Percentiles rank a stretch among this genome's conserved stretches.
These are phyloP conservation scores for Epichloe uncinata DNA, from an alignment of 2,329 filamentous ascomycete species.

Conservation along the genomic window DNA sequence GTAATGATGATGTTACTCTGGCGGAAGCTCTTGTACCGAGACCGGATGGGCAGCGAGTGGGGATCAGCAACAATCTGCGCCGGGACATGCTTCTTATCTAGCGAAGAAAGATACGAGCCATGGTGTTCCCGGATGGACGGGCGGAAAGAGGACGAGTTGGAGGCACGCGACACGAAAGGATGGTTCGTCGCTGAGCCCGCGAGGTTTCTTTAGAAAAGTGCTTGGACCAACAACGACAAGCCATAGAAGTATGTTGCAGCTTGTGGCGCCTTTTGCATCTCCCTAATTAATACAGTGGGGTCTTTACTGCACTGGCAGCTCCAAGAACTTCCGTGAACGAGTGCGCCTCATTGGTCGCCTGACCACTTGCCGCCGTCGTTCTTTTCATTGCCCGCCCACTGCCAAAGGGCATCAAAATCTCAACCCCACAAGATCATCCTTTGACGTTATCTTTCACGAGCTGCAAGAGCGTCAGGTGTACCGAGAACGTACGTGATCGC, in stretches of 20 bases:
- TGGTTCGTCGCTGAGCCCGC: background rate
- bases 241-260: background rate
- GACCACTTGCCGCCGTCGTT: background rate
- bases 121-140: background rate
- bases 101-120: background rate
- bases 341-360: background rate
- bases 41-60: background rate
- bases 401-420: background rate
- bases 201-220: background rate
- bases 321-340: too few relatives aligned
- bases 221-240: background rate
- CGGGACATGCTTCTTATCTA: conserved; percentile 10
- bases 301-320: background rate
- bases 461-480: background rate
- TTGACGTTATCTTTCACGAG: background rate
- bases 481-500: background rate
- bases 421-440: background rate
- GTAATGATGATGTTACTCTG: background rate
- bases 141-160: background rate
- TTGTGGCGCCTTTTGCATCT: background rate
- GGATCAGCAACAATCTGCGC: background rate
- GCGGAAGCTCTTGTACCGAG: background rate
- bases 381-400: background rate
- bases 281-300: too few relatives aligned
- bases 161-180: background rate